Conservation (phyloP, 306 rosid species). For the Clitoria ternatea region DNA sequence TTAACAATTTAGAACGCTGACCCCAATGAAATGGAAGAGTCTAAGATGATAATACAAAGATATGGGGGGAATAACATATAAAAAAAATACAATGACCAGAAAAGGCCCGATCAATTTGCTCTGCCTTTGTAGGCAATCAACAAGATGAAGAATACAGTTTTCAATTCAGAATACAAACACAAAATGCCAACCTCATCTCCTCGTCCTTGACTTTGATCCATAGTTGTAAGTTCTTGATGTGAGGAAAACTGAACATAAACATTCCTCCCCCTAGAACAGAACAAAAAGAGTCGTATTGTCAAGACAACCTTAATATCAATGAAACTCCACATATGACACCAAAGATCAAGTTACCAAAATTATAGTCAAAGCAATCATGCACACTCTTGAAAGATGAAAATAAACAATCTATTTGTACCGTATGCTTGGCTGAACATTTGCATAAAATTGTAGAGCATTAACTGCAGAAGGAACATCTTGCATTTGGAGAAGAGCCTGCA, state of each 20-base stretch:
- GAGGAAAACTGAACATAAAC: slow-evolving; percentile 90
- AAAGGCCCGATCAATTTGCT: not conserved
- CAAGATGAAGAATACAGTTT: not conserved
- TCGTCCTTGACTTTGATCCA: slow-evolving; percentile 89
- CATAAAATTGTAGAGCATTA: slow-evolving; percentile 72
- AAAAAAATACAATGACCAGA: not conserved
- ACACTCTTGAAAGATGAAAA: not conserved
- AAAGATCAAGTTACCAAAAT: slow-evolving; percentile 16
- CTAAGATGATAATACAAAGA: not conserved
- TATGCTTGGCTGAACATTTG: slow-evolving; percentile 72
- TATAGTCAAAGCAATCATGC: not conserved
- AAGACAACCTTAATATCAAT: slow-evolving; percentile 1
- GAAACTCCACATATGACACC: not conserved
- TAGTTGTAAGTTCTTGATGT: slow-evolving; percentile 82
- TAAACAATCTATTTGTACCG: slow-evolving; percentile 41
- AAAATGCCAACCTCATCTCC: slow-evolving; percentile 79
- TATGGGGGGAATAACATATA: not conserved
- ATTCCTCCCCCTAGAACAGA: slow-evolving; percentile 72
- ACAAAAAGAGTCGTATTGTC: slow-evolving; percentile 3
- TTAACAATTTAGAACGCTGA: slow-evolving; percentile 16
- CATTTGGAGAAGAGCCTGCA: slow-evolving; percentile 90
- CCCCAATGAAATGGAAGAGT: slow-evolving; percentile 11
- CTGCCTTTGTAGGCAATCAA: not conserved
- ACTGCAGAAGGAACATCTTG: slow-evolving; percentile 85
- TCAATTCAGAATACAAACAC: not conserved